Base-by-base conservation (phyloP, 305 asterid species). In the Rubia occidens region DNA sequence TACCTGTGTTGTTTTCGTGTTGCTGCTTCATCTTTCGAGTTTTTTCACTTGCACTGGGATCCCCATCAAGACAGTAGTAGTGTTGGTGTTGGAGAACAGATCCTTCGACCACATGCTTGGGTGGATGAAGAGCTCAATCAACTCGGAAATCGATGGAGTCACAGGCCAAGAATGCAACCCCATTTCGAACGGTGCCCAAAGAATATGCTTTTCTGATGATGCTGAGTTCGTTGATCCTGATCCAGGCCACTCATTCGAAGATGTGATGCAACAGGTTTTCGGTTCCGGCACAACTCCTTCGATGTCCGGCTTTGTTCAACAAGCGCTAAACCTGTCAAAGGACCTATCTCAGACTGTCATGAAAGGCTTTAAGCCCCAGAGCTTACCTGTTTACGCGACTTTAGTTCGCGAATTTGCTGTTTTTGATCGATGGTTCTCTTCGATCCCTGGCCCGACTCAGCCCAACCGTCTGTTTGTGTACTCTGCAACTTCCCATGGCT, bases 101-200 rank as follows among this genome's bases (percentile, higher is more conserved):
- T 91, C 97, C 13, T 91, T 89, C 66, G 96, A 91, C 72, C 97
- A 90, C 74, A 79, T 90, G 89, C 77, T 90, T 3, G 97, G 97
- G 0, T 91, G 97, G 96, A 82, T 89, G 95, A 90, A 90, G 86
- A 79, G 76, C 77, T 79, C 85, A 11, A 65, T 86, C 9, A 88
- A 84, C 59, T 90, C 96, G 6, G 55, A 76, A 21, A 87, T 91
- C 61, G 78, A 89, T 72, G 96, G 97, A 4, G 95, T 89, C 42
- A 87, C 89, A 0, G 97, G 96, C 1, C 64, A 68, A 54, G 96
- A 89, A 60, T 91, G 96, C 85, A 91, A 91, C 72, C 80, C 86
- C 0, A 53, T 75, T 67, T 75, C 90, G 9, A 72, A 68, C 8
- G 18, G 8, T 9, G 15, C 70, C 1, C 20, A 73, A 67, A 69